phyloP scores from a whole-genome alignment of 2,329 filamentous ascomycete genomes.

The Karstenula rhodostoma region DNA sequence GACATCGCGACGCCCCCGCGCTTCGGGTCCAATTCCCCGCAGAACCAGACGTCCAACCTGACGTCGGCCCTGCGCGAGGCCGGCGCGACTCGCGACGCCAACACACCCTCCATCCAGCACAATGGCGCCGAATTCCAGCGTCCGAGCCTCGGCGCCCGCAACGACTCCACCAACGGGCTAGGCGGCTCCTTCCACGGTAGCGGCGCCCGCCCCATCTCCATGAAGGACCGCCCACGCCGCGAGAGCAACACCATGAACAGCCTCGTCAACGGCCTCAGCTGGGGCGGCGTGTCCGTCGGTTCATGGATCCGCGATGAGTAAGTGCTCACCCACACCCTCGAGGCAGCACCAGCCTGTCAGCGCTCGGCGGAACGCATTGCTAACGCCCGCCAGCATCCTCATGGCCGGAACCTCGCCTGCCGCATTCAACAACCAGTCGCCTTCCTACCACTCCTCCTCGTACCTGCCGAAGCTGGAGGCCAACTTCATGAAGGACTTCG shows the following conservation, averaged over 20 bases:
- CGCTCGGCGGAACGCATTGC: slow-evolving; percentile 20
- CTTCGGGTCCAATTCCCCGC: slow-evolving; percentile 66
- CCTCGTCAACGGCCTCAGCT: slow-evolving; percentile 84
- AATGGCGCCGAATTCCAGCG: slow-evolving; percentile 45
- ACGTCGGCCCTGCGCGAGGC: slow-evolving; percentile 66
- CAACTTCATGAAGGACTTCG: slow-evolving; percentile 97
- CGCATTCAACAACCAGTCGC: slow-evolving; percentile 77
- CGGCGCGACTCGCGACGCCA: slow-evolving; percentile 45
- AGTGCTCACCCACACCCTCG: slow-evolving; percentile 56
- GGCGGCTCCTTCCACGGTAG: slow-evolving; percentile 62
- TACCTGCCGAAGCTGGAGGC: slow-evolving; percentile 96
- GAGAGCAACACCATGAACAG: slow-evolving; percentile 69
- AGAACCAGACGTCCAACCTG: slow-evolving; percentile 69
- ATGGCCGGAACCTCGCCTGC: slow-evolving; percentile 98
- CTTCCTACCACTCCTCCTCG: slow-evolving; percentile 94
- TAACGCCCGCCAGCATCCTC: slow-evolving; percentile 73
- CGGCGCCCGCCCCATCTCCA: slow-evolving; percentile 68
- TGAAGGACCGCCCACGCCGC: slow-evolving; percentile 63
- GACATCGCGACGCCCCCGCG: slow-evolving; percentile 64
- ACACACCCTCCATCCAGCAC: slow-evolving; percentile 53
- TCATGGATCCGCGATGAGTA: slow-evolving; percentile 99
- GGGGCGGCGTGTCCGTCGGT: slow-evolving; percentile 94
- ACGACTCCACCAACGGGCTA: slow-evolving; percentile 62
- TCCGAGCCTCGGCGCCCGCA: slow-evolving; percentile 53
- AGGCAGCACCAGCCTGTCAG: slow-evolving; percentile 14